Evolutionary conservation across 1,139 yeast genomes (phyloP).

Genomic region (Suhomyces kunorum): DNA sequence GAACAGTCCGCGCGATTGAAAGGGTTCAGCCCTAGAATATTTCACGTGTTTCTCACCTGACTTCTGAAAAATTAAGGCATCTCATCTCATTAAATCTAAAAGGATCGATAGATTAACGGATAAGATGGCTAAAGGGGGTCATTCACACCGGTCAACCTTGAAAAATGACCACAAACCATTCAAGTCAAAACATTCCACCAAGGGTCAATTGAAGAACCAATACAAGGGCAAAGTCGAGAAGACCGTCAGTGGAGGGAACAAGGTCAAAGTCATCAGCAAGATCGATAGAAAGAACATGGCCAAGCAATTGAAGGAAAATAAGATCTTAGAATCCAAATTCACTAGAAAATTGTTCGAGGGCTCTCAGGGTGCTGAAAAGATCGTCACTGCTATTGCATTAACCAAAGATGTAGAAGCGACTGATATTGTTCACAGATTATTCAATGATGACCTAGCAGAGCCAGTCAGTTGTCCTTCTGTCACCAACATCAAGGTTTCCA

Average conservation of each 20-base stretch:
- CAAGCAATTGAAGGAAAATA: slow-evolving; percentile 74
- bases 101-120: not conserved
- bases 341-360: slow-evolving; percentile 78
- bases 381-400: slow-evolving; percentile 77
- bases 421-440: slow-evolving; percentile 55
- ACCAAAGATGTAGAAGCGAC: slow-evolving; percentile 67
- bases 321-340: slow-evolving; percentile 55
- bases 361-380: slow-evolving; percentile 74
- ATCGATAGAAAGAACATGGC: slow-evolving; percentile 76
- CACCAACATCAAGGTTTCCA: slow-evolving; percentile 49
- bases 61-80: slow-evolving; percentile 13
- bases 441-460: slow-evolving; percentile 32
- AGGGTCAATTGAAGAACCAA: slow-evolving; percentile 77
- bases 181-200: slow-evolving; percentile 90
- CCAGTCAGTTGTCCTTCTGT: slow-evolving; percentile 46
- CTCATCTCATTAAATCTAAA: slow-evolving; percentile 14
- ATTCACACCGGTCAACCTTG: slow-evolving; percentile 78
- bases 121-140: slow-evolving; percentile 62
- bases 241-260: slow-evolving; percentile 35
- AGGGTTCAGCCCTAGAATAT: slow-evolving; percentile 12
- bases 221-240: slow-evolving; percentile 89
- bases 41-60: slow-evolving; percentile 12
- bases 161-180: slow-evolving; percentile 87
- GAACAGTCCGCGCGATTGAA: slow-evolving; percentile 1
- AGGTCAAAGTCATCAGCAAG: slow-evolving; percentile 53